phyloP scores from a whole-genome alignment of 1,284 basidiomycete genomes.

The Ceratobasidium sp. region DNA sequence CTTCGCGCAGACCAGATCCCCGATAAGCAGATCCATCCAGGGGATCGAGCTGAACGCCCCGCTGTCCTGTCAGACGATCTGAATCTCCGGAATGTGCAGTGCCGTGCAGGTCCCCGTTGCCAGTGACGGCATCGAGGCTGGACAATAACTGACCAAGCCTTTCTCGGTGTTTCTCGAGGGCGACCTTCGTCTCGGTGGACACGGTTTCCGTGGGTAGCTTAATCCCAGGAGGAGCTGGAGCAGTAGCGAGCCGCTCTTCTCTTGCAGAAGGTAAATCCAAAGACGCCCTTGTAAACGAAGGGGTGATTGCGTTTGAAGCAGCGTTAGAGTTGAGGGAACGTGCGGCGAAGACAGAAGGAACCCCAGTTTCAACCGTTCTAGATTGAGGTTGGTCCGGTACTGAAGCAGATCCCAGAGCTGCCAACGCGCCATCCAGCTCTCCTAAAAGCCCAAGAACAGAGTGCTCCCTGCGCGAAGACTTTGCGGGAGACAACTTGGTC shows the following conservation, averaged over 20 bases:
- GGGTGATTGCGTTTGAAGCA: background rate
- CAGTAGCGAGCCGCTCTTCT: background rate
- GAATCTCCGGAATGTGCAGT: background rate
- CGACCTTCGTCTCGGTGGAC: background rate
- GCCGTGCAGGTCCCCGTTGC: background rate
- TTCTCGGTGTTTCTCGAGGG: background rate
- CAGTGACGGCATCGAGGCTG: background rate
- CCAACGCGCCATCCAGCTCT: background rate
- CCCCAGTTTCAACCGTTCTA: too few species aligned
- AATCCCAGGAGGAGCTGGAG: background rate
- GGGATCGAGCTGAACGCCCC: background rate
- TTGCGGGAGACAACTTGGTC: background rate
- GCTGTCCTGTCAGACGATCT: background rate
- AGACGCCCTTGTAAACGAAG: background rate
- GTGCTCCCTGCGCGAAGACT: background rate
- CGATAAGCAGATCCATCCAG: background rate
- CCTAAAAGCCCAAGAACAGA: conserved; percentile 1
- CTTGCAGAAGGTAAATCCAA: background rate
- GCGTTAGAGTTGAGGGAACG: too few species aligned
- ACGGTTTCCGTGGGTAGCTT: background rate
- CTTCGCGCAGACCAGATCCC: background rate
- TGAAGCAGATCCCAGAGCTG: background rate
- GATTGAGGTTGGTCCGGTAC: background rate
- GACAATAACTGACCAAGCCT: background rate
- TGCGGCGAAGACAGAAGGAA: too few species aligned